Evolutionary conservation across 148 eudicot genomes (phyloP), one percentile per base, ranked within the genome.

Genomic region (Camellia sinensis): DNA sequence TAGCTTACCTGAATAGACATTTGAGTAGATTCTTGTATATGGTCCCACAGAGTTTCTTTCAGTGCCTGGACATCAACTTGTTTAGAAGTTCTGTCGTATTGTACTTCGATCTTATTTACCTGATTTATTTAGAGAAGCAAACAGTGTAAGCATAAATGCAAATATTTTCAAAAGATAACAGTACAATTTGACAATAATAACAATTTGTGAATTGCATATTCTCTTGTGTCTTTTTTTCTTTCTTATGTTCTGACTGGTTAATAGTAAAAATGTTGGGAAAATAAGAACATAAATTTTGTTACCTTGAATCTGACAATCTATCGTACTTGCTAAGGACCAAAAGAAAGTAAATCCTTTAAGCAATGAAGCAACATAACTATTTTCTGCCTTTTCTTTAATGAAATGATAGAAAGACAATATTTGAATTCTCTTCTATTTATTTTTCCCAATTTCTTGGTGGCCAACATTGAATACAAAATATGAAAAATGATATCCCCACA

Each of bases 11-110:
- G 74, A 67, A 17, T 60, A 29, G 79, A 44, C 37, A 54, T 67
- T 73, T 41, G 83, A 85, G 78, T 70, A 54, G 87, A 84, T 67
- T 78, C 85, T 80, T 85, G 89, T 57, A 94, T 76, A 78, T 86
- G 89, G 76, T 86, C 88, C 98, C 98, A 94, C 19, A 94, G 91
- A 17, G 91, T 89, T 83, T 90, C 95, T 85, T 94, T 94, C 77
- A 94, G 89, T 75, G 86, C 84, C 79, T 94, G 98, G 61, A 94
- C 97, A 72, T 94, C 98, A 71, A 94, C 98, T 90, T 90, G 94
- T 80, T 94, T 94, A 17, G 98, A 92, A 66, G 93, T 91, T 89
- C 87, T 90, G 84, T 92, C 98, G 71, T 92, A 94, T 70, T 91
- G 91, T 50, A 94, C 97, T 84, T 94, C 97, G 61, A 94, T 88